Conservation (phyloP, 1,284 basidiomycete genomes). For the Leccinum subrobustum region DNA sequence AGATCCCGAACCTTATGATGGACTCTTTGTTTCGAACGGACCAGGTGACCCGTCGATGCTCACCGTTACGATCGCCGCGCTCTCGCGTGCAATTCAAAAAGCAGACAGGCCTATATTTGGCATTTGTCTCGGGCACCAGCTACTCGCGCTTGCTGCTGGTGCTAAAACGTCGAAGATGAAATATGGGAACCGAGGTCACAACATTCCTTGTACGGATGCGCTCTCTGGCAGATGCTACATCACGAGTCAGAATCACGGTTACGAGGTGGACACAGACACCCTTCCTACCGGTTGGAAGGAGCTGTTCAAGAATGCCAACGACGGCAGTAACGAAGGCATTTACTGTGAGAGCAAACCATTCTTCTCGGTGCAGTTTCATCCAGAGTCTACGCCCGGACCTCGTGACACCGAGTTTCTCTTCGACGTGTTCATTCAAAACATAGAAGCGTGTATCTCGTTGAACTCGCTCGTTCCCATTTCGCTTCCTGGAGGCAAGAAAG, state of each 20-base stretch:
- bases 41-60: constrained; percentile 95
- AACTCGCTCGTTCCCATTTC: constrained; percentile 70
- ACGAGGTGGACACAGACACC: constrained; percentile 84
- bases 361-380: constrained; percentile 99
- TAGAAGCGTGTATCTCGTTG: constrained; percentile 75
- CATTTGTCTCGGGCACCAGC: constrained; percentile 98
- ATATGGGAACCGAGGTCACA: constrained; percentile 98
- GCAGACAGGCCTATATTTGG: constrained; percentile 91
- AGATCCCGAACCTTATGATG: constrained; percentile 83
- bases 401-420: constrained; percentile 99
- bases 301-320: constrained; percentile 96
- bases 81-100: constrained; percentile 72
- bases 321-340: constrained; percentile 97
- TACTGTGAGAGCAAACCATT: constrained; percentile 90
- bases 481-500: constrained; percentile 86
- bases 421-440: constrained; percentile 93
- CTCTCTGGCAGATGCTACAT: constrained; percentile 97
- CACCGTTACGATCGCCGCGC: constrained; percentile 68
- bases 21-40: constrained; percentile 97
- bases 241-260: constrained; percentile 99
- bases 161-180: constrained; percentile 98
- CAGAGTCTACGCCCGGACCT: constrained; percentile 97
- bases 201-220: constrained; percentile 95
- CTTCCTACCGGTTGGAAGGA: constrained; percentile 90
- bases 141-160: constrained; percentile 93